phyloP scores from a whole-genome alignment of 768 basidiomycete species.

The Pulveroboletus sp. region DNA sequence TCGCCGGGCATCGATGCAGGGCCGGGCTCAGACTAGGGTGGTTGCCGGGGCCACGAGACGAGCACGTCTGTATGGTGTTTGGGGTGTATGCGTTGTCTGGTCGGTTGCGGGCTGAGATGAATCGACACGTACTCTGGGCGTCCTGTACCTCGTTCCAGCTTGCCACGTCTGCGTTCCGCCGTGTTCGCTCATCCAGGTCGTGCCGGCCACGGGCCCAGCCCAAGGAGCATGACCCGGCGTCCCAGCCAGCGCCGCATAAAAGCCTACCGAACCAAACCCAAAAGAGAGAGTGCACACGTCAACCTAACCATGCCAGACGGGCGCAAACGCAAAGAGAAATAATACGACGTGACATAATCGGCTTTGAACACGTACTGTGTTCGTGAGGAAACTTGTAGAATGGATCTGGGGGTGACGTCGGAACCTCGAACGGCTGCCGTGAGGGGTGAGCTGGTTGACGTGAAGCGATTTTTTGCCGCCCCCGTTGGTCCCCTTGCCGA shows the following conservation, averaged over 20 bases:
- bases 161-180: neutral
- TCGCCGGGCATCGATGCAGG: neutral
- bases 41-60: neutral
- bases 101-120: no score
- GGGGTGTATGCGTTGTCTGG: neutral
- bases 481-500: no score
- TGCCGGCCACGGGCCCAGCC: neutral
- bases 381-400: conserved; percentile 25
- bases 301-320: no score
- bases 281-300: neutral
- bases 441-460: neutral
- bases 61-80: neutral
- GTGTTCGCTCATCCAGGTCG: neutral
- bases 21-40: neutral
- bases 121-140: neutral
- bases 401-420: conserved; percentile 22
- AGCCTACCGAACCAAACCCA: conserved; percentile 9
- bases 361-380: conserved; percentile 9
- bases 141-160: neutral
- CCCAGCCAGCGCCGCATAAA: conserved; percentile 19
- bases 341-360: no score
- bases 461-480: no score
- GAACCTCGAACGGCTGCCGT: conserved; percentile 24
- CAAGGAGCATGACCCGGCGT: conserved; percentile 16
- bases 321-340: neutral